Conservation (phyloP, 1,139 yeast species). For the Debaryomyces psychrophilus region DNA sequence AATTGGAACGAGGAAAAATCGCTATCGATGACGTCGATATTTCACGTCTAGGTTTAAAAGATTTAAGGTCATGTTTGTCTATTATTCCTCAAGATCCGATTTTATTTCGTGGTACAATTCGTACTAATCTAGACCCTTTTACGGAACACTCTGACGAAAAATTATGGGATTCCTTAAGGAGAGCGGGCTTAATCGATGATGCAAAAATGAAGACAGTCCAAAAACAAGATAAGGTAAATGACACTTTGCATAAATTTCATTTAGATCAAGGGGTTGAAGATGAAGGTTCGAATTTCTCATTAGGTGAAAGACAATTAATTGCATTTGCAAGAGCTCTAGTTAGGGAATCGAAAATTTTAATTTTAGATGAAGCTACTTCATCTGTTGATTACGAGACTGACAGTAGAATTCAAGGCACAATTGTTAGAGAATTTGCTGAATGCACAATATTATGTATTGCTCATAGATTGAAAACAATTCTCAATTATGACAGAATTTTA, state of each 20-base stretch:
- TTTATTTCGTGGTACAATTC: slow-evolving; percentile 64
- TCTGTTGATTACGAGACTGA: slow-evolving; percentile 82
- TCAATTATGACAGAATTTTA: slow-evolving; percentile 64
- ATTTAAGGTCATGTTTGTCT: slow-evolving; percentile 61
- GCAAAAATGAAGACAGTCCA: slow-evolving; percentile 14
- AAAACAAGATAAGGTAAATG: slow-evolving; percentile 13
- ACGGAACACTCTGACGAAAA: slow-evolving; percentile 51
- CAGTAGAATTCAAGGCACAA: slow-evolving; percentile 66
- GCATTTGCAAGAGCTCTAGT: slow-evolving; percentile 80
- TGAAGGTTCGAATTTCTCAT: slow-evolving; percentile 73
- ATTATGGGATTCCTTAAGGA: slow-evolving; percentile 57
- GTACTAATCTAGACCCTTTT: slow-evolving; percentile 72
- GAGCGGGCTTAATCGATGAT: slow-evolving; percentile 61
- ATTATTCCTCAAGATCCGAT: slow-evolving; percentile 85
- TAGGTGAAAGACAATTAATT: slow-evolving; percentile 76
- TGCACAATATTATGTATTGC: slow-evolving; percentile 82
- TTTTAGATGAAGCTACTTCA: slow-evolving; percentile 83
- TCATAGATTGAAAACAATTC: slow-evolving; percentile 70
- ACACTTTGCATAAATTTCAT: slow-evolving; percentile 57
- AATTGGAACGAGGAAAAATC: slow-evolving; percentile 55
- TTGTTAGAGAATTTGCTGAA: slow-evolving; percentile 58
- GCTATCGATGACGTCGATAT: slow-evolving; percentile 65
- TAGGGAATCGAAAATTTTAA: slow-evolving; percentile 65
- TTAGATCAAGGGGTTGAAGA: slow-evolving; percentile 69
- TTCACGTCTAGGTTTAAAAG: slow-evolving; percentile 55